Evolutionary conservation across 2,329 filamentous ascomycete species (phyloP).

Genomic region (Ascochyta viciae-villosae): DNA sequence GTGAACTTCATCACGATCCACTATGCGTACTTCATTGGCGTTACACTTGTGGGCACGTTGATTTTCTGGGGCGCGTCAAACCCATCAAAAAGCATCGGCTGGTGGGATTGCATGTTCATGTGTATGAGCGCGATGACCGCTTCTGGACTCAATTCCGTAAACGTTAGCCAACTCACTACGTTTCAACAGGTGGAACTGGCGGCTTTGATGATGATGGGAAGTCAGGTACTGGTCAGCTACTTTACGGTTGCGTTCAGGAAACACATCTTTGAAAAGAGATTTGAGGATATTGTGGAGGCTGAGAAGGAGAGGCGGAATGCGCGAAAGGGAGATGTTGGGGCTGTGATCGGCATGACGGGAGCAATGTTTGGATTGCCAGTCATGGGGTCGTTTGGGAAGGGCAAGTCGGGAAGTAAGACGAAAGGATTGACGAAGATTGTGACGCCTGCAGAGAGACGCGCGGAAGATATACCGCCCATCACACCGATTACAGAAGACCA

Average conservation of each 20-base stretch:
- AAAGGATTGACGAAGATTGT: constrained; percentile 11
- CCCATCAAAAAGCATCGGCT: constrained; percentile 29
- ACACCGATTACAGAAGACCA: constrained; percentile 11
- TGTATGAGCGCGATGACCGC: constrained; percentile 21
- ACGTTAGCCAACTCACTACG: constrained; percentile 31
- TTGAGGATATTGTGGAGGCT: constrained; percentile 30
- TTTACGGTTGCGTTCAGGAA: constrained; percentile 31
- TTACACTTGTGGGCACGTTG: constrained; percentile 24
- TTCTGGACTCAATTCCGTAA: constrained; percentile 29
- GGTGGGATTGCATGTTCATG: constrained; percentile 36
- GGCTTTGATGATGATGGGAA: constrained; percentile 34
- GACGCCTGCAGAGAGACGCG: constrained; percentile 13
- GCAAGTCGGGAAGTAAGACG: constrained; percentile 13
- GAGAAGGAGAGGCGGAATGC: constrained; percentile 30
- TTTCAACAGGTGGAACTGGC: constrained; percentile 25
- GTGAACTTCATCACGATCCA: constrained; percentile 34
- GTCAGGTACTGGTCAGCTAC: constrained; percentile 29
- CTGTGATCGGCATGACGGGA: constrained; percentile 30
- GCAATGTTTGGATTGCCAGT: constrained; percentile 33
- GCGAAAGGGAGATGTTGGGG: constrained; percentile 22
- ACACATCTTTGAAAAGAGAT: constrained; percentile 33
- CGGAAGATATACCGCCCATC: constrained; percentile 12
- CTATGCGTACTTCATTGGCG: constrained; percentile 30
- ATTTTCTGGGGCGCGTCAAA: constrained; percentile 33
- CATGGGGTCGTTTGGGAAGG: constrained; percentile 32